Evolutionary conservation across 768 basidiomycete genomes (phyloP).

Genomic region (Saitozyma sp.): DNA sequence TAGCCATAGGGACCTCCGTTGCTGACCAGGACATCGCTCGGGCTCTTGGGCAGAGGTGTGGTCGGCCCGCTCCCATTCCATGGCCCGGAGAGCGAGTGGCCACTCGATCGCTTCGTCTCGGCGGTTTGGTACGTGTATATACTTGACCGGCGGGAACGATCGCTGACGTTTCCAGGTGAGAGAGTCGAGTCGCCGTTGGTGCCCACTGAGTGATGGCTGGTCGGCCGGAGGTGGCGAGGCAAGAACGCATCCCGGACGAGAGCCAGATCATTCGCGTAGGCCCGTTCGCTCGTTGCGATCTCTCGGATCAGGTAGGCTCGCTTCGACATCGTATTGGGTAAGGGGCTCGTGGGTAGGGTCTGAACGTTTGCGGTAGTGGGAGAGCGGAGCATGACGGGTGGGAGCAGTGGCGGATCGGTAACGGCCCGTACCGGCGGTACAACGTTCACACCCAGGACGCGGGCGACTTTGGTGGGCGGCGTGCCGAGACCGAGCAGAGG

Average conservation of each 20-base stretch:
- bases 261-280: slow-evolving; percentile 51
- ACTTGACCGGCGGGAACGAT: slow-evolving; percentile 27
- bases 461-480: slow-evolving; percentile 11
- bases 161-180: slow-evolving; percentile 18
- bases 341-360: slow-evolving; percentile 12
- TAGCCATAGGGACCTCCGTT: slow-evolving; percentile 4
- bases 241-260: slow-evolving; percentile 51
- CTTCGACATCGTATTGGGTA: slow-evolving; percentile 32
- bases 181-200: slow-evolving; percentile 14
- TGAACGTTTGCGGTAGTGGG: slow-evolving; percentile 20
- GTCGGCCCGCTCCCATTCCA: slow-evolving; percentile 1
- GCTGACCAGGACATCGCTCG: neutral
- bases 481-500: slow-evolving; percentile 13
- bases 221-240: slow-evolving; percentile 33
- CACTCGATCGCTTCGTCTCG: slow-evolving; percentile 30
- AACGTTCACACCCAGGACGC: slow-evolving; percentile 11
- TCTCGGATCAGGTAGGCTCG: slow-evolving; percentile 52
- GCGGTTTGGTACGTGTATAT: slow-evolving; percentile 42
- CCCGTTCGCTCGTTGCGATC: slow-evolving; percentile 50
- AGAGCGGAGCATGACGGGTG: slow-evolving; percentile 24
- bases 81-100: neutral
- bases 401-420: slow-evolving; percentile 16
- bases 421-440: slow-evolving; percentile 1
- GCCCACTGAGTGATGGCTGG: slow-evolving; percentile 15
- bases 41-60: slow-evolving; percentile 21